Base-by-base conservation (phyloP, 163 green algal genomes). In the Trebouxiophyceae sp. region DNA sequence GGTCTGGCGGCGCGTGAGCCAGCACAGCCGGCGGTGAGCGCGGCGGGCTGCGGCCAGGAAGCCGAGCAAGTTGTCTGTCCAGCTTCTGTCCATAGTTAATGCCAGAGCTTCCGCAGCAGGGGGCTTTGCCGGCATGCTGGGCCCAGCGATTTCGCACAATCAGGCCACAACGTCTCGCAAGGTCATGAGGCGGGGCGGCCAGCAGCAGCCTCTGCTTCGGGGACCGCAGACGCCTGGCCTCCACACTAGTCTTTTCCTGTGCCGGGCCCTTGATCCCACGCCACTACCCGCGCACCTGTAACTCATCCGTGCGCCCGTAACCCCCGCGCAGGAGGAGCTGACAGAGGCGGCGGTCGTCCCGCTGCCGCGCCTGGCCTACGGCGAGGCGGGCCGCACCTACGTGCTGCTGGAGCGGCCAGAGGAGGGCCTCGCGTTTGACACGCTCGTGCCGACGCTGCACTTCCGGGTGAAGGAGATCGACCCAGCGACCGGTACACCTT, bases 401-500 rank as follows among this genome's bases (percentile, higher is more conserved):
- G 86, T 90, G 29, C 75, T 93, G 28, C 77, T 98, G 57, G 47
- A 62, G 4, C 78, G 83, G 3, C 63, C 72, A 5, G 70, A 77
- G 0, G 83, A 80, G 47, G 63, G 55, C 33, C 30, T 86, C n/a
- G 66, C 82, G 0, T 23, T 86, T n/a, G 92, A 83, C 68, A 92
- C 90, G 69, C 72, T 98, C 16, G 72, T 71, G 33, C 84, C 81
- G 68, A 87, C 84, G 47, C 81, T 99, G 26, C 90, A 87, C 67
- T 99, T 99, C 78, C 91, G 63, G 4, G 79, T 97, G 45, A 97
- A 98, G 78, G 94, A 99, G 83, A 92, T 99, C 27, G 94, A 99
- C 72, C 93, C 93, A 0, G 73, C 75, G 20, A 95, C 85, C 45
- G 93, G 92, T 71, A 74, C 77, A 61, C 7, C 39, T 45, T 31